Percentiles rank a stretch among this genome's conserved stretches.
Evolutionary conservation across 345 rosid genomes (phyloP).

Genomic region (Euphorbia pulcherrima): DNA sequence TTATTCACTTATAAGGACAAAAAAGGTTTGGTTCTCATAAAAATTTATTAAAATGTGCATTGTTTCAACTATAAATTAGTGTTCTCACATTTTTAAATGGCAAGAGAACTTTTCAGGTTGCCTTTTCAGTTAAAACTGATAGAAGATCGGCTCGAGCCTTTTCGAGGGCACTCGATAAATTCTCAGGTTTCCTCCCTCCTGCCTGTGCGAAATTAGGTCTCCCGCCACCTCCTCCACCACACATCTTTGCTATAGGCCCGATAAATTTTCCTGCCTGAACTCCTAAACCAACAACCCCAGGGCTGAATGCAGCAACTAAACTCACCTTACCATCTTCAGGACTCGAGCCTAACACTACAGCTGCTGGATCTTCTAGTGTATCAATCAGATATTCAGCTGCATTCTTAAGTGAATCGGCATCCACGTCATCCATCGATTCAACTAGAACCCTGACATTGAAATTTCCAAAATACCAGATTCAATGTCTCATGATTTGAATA

Average conservation of each 20-base stretch:
- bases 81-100: background rate
- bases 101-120: constrained; percentile 26
- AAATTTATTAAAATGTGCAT: background rate
- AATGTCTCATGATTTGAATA: no score
- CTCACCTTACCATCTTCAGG: constrained; percentile 91
- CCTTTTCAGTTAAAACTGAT: constrained; percentile 50
- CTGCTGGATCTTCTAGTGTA: constrained; percentile 71
- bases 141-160: constrained; percentile 66
- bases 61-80: background rate
- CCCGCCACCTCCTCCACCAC: constrained; percentile 98
- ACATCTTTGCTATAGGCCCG: constrained; percentile 71
- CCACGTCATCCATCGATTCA: constrained; percentile 72
- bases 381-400: constrained; percentile 74
- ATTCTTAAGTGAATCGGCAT: constrained; percentile 76
- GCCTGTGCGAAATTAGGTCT: constrained; percentile 95
- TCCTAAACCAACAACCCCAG: constrained; percentile 62
- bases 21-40: background rate
- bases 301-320: constrained; percentile 83
- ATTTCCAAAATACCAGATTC: no score
- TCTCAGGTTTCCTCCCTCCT: constrained; percentile 81
- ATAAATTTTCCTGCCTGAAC: constrained; percentile 89
- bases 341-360: constrained; percentile 70
- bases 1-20: no score
- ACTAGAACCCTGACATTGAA: constrained; percentile 60
- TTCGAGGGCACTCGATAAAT: constrained; percentile 61